Evolutionary conservation across 208 protist genomes (phyloP).

Genomic region (Kentomonas sorsogonicus): DNA sequence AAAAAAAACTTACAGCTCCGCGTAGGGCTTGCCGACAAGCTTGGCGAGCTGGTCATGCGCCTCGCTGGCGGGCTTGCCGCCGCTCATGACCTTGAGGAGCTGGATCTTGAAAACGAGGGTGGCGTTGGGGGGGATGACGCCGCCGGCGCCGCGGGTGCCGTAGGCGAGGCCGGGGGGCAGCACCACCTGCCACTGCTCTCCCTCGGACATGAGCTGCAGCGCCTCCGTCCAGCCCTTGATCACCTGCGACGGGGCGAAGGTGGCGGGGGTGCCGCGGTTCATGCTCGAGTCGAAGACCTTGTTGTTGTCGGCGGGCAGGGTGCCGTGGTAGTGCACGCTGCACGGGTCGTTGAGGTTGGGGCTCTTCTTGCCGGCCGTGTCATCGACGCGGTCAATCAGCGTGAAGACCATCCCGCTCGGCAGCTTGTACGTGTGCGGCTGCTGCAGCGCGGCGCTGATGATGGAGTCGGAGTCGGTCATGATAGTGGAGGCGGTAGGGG

Average conservation of each 20-base stretch:
- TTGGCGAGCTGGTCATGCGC: slow-evolving; percentile 51
- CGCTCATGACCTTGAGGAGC: slow-evolving; percentile 56
- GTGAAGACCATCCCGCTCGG: slow-evolving; percentile 78
- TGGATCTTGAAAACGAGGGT: slow-evolving; percentile 77
- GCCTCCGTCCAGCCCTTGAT: slow-evolving; percentile 83
- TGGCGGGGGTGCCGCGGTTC: slow-evolving; percentile 46
- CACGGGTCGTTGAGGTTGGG: slow-evolving; percentile 51
- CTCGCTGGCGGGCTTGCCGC: slow-evolving; percentile 41
- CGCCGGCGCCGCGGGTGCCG: slow-evolving; percentile 46
- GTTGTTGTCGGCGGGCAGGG: slow-evolving; percentile 49
- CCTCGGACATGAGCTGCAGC: slow-evolving; percentile 81
- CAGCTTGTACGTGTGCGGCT: slow-evolving; percentile 46
- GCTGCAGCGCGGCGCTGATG: too few relatives aligned
- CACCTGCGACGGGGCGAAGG: slow-evolving; percentile 68
- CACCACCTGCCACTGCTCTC: slow-evolving; percentile 82
- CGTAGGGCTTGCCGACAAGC: slow-evolving; percentile 37
- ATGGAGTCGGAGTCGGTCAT: too few relatives aligned
- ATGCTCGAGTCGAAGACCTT: slow-evolving; percentile 82
- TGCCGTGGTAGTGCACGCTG: slow-evolving; percentile 76
- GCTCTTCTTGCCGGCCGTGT: slow-evolving; percentile 23
- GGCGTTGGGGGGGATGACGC: slow-evolving; percentile 58
- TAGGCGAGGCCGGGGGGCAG: slow-evolving; percentile 74
- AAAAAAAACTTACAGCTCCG: slow-evolving; percentile 39
- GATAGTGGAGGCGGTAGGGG: too few relatives aligned
- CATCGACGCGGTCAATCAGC: slow-evolving; percentile 36